Evolutionary conservation across 1,284 basidiomycete species (phyloP), one percentile per base, ranked within the genome.

Genomic region (Malassezia globosa): DNA sequence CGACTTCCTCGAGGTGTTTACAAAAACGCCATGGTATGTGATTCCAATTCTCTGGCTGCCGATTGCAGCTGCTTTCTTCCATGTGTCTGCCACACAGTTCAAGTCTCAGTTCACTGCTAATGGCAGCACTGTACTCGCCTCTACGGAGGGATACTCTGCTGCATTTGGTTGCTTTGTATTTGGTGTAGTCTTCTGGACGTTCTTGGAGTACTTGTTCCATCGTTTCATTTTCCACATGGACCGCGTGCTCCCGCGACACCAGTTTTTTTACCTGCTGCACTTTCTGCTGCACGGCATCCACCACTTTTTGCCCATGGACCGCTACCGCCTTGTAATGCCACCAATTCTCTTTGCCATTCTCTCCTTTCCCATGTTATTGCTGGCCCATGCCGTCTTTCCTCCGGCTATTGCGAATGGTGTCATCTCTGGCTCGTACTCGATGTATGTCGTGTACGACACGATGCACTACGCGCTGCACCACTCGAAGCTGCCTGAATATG

Each of bases 221-320:
- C 83, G 92, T 25, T 96, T 95, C 80, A 75, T 99, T 45, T 99
- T 99, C 81, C 94, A 99, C 75, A 76, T 99, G 61, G 94, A 99
- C 73, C 76, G 82, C n/a, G 72, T 79, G 61, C 78, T 99, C 13
- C 94, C 92, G 5, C 92, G 96, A 72, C 77, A 76, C 49, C 83
- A 84, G 18, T 74, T 77, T 52, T 86, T 84, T 72, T 77, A 97
- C 63, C 81, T 82, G 40, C 72, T 96, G 27, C 92, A 99, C 73
- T 99, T 99, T 75, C 73, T 89, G 63, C 77, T 90, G 64, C 92
- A 97, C 72, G 92, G 94, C 19, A 82, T 99, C 38, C 92, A 99
- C 72, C 92, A 99, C 75, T 97, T 92, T 70, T 76, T 99, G 49
- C 92, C 89, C 14, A 94, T 94, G 89, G 90, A 94, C 71, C 77